Conservation (phyloP, 495 filamentous ascomycete species). For the Talaromyces ruber region DNA sequence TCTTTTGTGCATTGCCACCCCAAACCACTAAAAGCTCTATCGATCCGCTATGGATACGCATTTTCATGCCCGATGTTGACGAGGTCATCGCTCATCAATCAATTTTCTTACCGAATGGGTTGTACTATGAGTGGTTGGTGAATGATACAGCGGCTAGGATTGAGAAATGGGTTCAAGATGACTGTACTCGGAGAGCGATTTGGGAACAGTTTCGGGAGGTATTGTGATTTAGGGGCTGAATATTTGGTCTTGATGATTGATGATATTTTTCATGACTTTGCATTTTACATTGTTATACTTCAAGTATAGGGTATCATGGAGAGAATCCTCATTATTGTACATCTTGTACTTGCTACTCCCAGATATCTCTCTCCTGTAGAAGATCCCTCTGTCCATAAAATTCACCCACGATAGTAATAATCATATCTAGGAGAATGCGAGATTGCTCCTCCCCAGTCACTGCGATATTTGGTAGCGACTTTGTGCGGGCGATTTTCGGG, state of each 20-base stretch:
- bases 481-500: neutral
- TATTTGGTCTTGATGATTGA: neutral
- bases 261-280: neutral
- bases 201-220: slow-evolving; percentile 6
- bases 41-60: slow-evolving; percentile 64
- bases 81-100: slow-evolving; percentile 81
- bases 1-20: slow-evolving; percentile 68
- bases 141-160: slow-evolving; percentile 64
- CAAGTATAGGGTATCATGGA: neutral
- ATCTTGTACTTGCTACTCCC: slow-evolving; percentile 8
- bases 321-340: neutral
- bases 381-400: slow-evolving; percentile 87
- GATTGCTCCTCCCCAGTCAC: slow-evolving; percentile 14
- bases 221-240: neutral
- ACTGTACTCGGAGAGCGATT: slow-evolving; percentile 15
- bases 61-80: slow-evolving; percentile 76
- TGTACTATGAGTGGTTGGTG: slow-evolving; percentile 66
- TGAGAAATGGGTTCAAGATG: slow-evolving; percentile 62
- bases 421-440: slow-evolving; percentile 71
- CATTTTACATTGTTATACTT: neutral
- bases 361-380: slow-evolving; percentile 56
- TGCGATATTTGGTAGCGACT: neutral
- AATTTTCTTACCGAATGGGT: slow-evolving; percentile 57
- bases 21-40: slow-evolving; percentile 7
- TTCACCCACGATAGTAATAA: slow-evolving; percentile 82